Conservation (phyloP, 768 basidiomycete species). For the Phlegmacium glaucopus region DNA sequence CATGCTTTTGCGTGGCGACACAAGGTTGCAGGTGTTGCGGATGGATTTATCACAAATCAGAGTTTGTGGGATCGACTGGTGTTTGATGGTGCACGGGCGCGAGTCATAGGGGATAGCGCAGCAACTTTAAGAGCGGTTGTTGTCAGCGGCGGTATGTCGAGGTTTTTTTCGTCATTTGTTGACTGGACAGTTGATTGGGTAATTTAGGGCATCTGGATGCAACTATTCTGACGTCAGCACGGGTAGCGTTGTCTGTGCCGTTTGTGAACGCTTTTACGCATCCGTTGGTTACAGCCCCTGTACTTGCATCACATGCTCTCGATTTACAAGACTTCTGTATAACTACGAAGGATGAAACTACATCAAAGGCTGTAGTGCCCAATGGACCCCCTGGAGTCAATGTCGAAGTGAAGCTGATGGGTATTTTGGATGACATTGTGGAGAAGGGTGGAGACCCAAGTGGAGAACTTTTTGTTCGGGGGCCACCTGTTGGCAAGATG, state of each 20-base stretch:
- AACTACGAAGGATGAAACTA: conserved; percentile 23
- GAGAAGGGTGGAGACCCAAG: conserved; percentile 66
- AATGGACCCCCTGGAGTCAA: conserved; percentile 85
- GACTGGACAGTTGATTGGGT: conserved; percentile 2
- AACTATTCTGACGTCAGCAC: conserved; percentile 53
- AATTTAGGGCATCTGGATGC: conserved; percentile 46
- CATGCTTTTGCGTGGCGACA: conserved; percentile 73
- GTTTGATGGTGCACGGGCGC: conserved; percentile 63
- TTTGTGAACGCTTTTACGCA: conserved; percentile 63
- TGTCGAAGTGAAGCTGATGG: conserved; percentile 76
- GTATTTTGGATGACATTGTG: conserved; percentile 59
- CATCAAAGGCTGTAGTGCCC: conserved; percentile 33
- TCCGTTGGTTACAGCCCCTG: conserved; percentile 66
- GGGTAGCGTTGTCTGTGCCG: conserved; percentile 76
- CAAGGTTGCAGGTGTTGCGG: conserved; percentile 62
- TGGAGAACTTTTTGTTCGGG: conserved; percentile 61
- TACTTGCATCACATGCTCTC: conserved; percentile 79
- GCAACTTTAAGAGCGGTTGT: conserved; percentile 64
- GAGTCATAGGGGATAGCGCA: conserved; percentile 57
- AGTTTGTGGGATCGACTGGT: conserved; percentile 84
- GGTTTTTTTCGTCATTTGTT: conserved; percentile 5
- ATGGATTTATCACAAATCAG: conserved; percentile 75
- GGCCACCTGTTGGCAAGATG: conserved; percentile 66
- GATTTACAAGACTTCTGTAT: conserved; percentile 76
- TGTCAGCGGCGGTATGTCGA: conserved; percentile 62